These are phyloP conservation scores for Aspergillus intermedius DNA, from an alignment of 2,329 filamentous ascomycete genomes.

Conservation along the genomic window DNA sequence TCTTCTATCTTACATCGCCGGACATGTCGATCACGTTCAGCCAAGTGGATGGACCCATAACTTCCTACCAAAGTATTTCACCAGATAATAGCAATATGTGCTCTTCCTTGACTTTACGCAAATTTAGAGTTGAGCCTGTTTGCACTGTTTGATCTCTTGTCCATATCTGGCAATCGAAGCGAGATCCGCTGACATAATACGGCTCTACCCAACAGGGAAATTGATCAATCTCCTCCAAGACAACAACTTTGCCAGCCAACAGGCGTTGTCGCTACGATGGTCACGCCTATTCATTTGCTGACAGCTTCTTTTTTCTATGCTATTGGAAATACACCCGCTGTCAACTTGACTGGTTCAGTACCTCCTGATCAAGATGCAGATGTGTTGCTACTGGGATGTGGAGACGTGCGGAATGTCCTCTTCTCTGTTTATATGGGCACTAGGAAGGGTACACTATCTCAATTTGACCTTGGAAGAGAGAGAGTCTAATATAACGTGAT, in stretches of 20 bases:
- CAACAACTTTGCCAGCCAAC: neutral
- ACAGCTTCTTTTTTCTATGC: slow-evolving; percentile 31
- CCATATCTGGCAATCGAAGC: no score
- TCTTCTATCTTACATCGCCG: no score
- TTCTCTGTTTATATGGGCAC: slow-evolving; percentile 46
- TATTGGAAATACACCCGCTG: slow-evolving; percentile 47
- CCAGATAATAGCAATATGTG: no score
- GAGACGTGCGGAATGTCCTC: slow-evolving; percentile 52
- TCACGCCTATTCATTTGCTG: neutral
- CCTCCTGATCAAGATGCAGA: slow-evolving; percentile 45
- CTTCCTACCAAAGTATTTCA: no score
- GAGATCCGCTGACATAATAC: neutral
- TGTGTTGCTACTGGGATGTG: slow-evolving; percentile 51
- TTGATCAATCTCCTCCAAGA: neutral
- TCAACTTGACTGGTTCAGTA: slow-evolving; percentile 43
- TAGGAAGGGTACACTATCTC: slow-evolving; percentile 42
- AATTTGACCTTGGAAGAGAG: neutral
- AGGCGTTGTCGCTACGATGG: neutral
- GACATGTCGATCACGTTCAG: no score
- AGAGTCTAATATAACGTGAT: neutral
- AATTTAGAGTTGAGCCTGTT: no score
- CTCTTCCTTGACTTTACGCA: no score
- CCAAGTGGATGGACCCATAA: no score
- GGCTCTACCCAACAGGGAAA: neutral
- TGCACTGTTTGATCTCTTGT: no score